phyloP scores from a whole-genome alignment of 495 filamentous ascomycete species.

The Diplogelasinospora grovesii region DNA sequence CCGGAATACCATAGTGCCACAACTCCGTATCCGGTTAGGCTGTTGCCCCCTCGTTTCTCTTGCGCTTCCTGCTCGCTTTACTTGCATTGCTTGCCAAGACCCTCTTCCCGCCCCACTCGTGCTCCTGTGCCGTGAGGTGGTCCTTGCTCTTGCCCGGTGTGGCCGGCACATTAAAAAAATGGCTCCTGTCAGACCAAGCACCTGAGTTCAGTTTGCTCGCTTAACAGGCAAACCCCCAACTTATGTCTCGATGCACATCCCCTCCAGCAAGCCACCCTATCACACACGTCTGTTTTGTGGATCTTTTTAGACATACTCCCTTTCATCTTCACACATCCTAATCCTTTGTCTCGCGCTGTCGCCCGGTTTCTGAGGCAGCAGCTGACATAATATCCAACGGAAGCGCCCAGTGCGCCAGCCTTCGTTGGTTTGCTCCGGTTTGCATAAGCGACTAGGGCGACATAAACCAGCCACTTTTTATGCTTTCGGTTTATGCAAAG shows the following conservation, averaged over 20 bases:
- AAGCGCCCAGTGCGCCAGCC: conserved; percentile 3
- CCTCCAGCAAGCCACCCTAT: neutral
- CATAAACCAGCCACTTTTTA: conserved; percentile 4
- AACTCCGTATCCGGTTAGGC: conserved; percentile 17
- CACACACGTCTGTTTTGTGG: neutral
- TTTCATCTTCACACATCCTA: too few species aligned
- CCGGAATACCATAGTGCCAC: conserved; percentile 23
- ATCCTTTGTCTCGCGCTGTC: too few species aligned
- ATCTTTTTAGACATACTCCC: conserved; percentile 1
- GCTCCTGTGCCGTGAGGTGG: conserved; percentile 14
- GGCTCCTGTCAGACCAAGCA: too few species aligned
- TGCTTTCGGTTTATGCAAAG: conserved; percentile 8
- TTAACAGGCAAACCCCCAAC: conserved; percentile 2
- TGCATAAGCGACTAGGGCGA: too few species aligned
- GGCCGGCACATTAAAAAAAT: conserved; percentile 20
- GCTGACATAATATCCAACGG: conserved; percentile 17
- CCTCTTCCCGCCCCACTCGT: conserved; percentile 9
- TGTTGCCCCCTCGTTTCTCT: conserved; percentile 18
- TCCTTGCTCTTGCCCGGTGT: conserved; percentile 18
- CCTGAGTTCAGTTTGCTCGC: conserved; percentile 5
- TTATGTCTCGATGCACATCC: neutral
- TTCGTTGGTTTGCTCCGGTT: neutral
- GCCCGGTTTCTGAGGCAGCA: neutral
- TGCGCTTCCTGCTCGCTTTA: conserved; percentile 7
- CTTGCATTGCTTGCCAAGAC: conserved; percentile 9